Evolutionary conservation across 192 early-diverging fungal species (phyloP).

Genomic region (Geranomyces michiganensis): DNA sequence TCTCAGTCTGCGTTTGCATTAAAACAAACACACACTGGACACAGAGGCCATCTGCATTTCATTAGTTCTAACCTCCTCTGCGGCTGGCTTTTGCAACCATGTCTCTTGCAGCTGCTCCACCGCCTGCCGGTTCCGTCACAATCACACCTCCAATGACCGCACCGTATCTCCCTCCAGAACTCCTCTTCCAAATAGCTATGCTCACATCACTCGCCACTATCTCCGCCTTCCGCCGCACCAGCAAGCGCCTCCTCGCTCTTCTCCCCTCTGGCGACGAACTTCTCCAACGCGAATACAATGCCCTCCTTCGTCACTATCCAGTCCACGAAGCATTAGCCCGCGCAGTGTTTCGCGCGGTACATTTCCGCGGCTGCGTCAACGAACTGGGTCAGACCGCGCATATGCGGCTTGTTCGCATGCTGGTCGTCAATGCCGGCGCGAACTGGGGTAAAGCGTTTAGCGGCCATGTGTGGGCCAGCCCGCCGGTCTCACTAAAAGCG

Average conservation of each 20-base stretch:
- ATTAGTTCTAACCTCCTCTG: too few relatives aligned
- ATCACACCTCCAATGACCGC: not conserved
- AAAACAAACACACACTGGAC: too few relatives aligned
- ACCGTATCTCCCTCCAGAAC: slow-evolving; percentile 11
- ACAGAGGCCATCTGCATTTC: too few relatives aligned
- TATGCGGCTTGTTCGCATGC: slow-evolving; percentile 3
- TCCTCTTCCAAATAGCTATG: slow-evolving; percentile 15
- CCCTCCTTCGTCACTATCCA: not conserved
- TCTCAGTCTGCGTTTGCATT: too few relatives aligned
- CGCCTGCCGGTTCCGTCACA: not conserved
- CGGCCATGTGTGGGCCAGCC: not conserved
- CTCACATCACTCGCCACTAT: slow-evolving; percentile 2
- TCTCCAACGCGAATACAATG: not conserved
- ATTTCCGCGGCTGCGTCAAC: not conserved
- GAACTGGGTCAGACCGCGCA: slow-evolving; percentile 2
- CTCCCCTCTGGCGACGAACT: slow-evolving; percentile 5
- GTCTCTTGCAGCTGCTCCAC: not conserved
- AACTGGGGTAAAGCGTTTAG: slow-evolving; percentile 4
- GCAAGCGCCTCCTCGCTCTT: not conserved
- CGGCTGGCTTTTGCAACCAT: too few relatives aligned
- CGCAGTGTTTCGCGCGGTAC: not conserved
- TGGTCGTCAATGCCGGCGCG: not conserved
- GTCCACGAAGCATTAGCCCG: slow-evolving; percentile 3
- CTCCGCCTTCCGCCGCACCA: slow-evolving; percentile 5
- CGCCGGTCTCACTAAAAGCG: slow-evolving; percentile 14